These are phyloP conservation scores for Hypsizygus ulmarius DNA, from an alignment of 1,284 basidiomycete genomes.

Conservation along the genomic window DNA sequence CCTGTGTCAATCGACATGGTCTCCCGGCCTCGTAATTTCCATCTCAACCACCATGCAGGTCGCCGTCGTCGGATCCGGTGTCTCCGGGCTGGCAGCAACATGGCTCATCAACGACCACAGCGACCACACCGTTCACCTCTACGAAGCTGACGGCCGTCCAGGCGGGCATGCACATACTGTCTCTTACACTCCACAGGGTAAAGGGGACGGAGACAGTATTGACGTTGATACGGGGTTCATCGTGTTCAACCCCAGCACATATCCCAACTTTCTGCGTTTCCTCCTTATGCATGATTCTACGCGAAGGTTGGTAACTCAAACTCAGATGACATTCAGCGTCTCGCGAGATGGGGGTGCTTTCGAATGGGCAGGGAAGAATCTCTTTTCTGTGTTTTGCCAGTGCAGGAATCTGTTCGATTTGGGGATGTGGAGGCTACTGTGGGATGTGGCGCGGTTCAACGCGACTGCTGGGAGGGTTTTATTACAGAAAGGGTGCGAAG, in stretches of 20 bases:
- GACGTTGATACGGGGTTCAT: conserved; percentile 72
- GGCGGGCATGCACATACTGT: conserved; percentile 85
- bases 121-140: conserved; percentile 77
- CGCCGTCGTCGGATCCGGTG: conserved; percentile 78
- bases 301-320: conserved; percentile 52
- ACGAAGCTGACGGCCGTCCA: conserved; percentile 65
- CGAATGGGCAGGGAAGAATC: conserved; percentile 73
- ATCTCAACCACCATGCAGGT: conserved; percentile 49
- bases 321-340: conserved; percentile 80
- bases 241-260: conserved; percentile 76
- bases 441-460: conserved; percentile 80
- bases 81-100: conserved; percentile 73
- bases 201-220: conserved; percentile 36
- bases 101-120: conserved; percentile 80
- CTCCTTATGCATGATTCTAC: conserved; percentile 43
- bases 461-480: conserved; percentile 54
- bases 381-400: conserved; percentile 67
- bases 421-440: conserved; percentile 72
- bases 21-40: too few relatives aligned
- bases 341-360: conserved; percentile 66
- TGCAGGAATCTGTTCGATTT: conserved; percentile 59
- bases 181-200: conserved; percentile 44
- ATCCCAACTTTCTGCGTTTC: conserved; percentile 81
- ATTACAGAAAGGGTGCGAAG: conserved; percentile 25
- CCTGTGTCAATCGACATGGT: too few relatives aligned